Base-by-base conservation (phyloP, 495 filamentous ascomycete genomes). In the Penicillium bialowiezense region DNA sequence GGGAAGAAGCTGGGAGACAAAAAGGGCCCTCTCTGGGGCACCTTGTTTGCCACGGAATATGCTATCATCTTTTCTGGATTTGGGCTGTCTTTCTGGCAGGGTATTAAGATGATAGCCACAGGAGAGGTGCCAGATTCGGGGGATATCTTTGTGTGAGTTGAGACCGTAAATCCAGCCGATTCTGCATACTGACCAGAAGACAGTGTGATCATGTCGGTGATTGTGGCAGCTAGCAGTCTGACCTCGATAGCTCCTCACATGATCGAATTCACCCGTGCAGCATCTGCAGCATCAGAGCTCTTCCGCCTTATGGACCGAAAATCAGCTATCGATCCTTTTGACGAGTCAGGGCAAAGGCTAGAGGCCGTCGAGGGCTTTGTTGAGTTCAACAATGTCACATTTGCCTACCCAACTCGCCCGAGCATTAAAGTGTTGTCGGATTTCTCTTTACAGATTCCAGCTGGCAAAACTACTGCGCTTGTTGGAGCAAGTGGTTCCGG, bases 61-160 rank as follows among this genome's bases (percentile, higher is more conserved):
- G 65, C 71, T 50, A 69, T 88, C 38, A 71, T 95, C 19, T 91
- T 87, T 55, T 64, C 87, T 24, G 88, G 87, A 58, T 91, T 90
- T 55, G 85, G 82, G 31, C 76, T 95, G 36, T 71, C 69, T 3
- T 95, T 93, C 69, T 95, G 90, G 90, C 83, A 88, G 67, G 89
- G 89, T 14, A 84, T 82, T 54, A 68, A 76, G 35, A 91, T 83
- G 65, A 59, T 90, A 5, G 80, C 87, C 1, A 56, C 69, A 9
- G 84, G 85, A 2, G 74, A 80, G 5, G 70, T 81, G 13, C 48
- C 46, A 20, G 54, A 52, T 4, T 50, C 73, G 0, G 52, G 51
- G 26, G 26, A 54, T 55, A 12, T 55, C 57, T 73, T 73, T 24
- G 70, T 65, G 21, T 72, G 6, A 8, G 41, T 44, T 20, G 71